Base-by-base conservation (phyloP, 2,329 filamentous ascomycete species). In the Rutstroemia sp. region DNA sequence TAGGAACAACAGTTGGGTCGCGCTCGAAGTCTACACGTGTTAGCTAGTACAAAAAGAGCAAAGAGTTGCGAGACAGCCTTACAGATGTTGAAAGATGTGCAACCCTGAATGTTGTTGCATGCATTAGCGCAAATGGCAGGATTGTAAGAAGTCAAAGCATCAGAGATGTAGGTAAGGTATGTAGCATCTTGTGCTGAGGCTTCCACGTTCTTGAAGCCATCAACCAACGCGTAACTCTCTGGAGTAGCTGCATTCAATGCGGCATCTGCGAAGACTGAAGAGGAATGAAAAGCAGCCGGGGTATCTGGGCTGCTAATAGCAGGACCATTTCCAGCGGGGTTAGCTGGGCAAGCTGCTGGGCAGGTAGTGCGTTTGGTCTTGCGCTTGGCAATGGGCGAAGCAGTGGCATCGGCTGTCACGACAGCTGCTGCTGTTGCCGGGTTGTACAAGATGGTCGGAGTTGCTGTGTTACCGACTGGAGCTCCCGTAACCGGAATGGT, bases 81-180 rank as follows among this genome's bases (percentile, higher is more conserved):
- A 39, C 53, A 56, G 16, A 56, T 56, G 17, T 51, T 45, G 47
- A 56, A 56, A 25, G 53, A 44, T 9, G 38, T 56, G 47, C 53
- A 51, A n/a, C 53, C 53, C 19, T 56, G 53, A 2, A 56, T 56
- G 5, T 45, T n/a, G 25, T 56, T 56, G 38, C 53, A 56, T 51
- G 27, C 47, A 16, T 44, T 51, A 16, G 53, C 53, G 19, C 53
- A 56, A 36, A 56, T 56, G n/a, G 39, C 7, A 10, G 53, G 47
- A 51, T 56, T 47, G 21, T 56, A 56, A 51, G 47, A 51, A 34
- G 47, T 56, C 16, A 56, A 12, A 17, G 47, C 30, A 25, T 56
- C 47, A 4, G 53, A 56, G 47, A 56, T 51, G 16, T 51, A 56
- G n/a, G 53, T 56, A 16, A 56, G 23, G 7, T 56, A 56, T 50